phyloP scores from a whole-genome alignment of 129 eudicot genomes.

The Glebionis coronaria region DNA sequence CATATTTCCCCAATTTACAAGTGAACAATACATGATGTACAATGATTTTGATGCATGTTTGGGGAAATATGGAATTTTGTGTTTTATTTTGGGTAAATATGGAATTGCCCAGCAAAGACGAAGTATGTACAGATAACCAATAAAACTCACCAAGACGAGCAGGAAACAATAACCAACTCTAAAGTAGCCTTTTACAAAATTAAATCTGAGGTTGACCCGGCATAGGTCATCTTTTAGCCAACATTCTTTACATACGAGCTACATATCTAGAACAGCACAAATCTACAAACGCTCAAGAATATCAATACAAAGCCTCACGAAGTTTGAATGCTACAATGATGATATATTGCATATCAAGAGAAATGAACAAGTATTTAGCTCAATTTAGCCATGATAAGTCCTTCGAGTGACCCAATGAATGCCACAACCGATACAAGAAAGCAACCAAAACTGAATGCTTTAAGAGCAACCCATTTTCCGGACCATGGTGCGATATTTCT shows the following conservation, averaged over 20 bases:
- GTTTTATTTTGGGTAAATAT: no score
- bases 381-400: slow-evolving; percentile 42
- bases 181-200: no score
- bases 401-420: slow-evolving; percentile 53
- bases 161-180: no score
- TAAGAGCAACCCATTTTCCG: slow-evolving; percentile 42
- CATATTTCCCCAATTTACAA: no score
- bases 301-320: not conserved
- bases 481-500: slow-evolving; percentile 50
- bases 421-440: slow-evolving; percentile 47
- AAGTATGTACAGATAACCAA: no score
- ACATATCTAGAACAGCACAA: slow-evolving; percentile 17
- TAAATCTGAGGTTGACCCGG: no score
- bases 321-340: slow-evolving; percentile 21
- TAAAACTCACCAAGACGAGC: no score
- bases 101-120: no score
- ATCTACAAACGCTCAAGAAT: slow-evolving; percentile 2
- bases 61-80: no score
- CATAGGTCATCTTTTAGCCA: no score
- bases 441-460: slow-evolving; percentile 37
- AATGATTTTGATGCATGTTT: no score
- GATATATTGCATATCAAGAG: slow-evolving; percentile 4
- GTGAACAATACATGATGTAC: no score
- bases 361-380: slow-evolving; percentile 25
- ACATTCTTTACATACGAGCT: not conserved